Evolutionary conservation across 352 stramenopile genomes (phyloP), one percentile per base, ranked within the genome.

Genomic region (Phytophthora uliginosa): DNA sequence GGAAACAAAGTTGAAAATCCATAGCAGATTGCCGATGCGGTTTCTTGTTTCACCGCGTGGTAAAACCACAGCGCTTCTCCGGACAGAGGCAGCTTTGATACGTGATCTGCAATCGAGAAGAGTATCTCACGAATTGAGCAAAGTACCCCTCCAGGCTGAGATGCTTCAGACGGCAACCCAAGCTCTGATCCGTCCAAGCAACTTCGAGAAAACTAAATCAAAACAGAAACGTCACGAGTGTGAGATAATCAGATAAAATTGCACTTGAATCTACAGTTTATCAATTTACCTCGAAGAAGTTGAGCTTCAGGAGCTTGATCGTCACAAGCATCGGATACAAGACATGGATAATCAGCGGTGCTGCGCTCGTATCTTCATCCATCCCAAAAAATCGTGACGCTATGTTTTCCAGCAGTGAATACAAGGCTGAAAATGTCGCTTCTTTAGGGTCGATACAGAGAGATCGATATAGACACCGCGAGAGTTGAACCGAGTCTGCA

Each of bases 401-500:
- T 4, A 93, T 54, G 9, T 78, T 79, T 28, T 83, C 61, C 18
- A 95, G 56, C n/a, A 97, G 61, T n/a, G 63, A 48, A 18, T 84
- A 69, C 36, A 96, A 66, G 4, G 86, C 82, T 6, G 77, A 74
- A 69, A 97, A 95, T 2, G 90, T 95, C 51, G 83, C 69, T 26
- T 90, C 82, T 8, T 88, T 94, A 0, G 88, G 85, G 56, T 97
- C 89, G 62, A 97, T 89, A 70, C 90, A 97, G 10, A 97, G 60
- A 6, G 86, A 90, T 15, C 88, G 78, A 66, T 97, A 94, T 3
- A 71, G 73, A 50, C 90, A 96, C 22, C 89, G 76, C 22, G 90
- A 97, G 3, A 94, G 66, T 61, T 97, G 90, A 28, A 97, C 84
- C 13, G 88, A 87, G 36, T 95, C 89, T 3, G 68, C 74, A 34